phyloP scores from a whole-genome alignment of 164 flowering plant genomes.

The Annona squamosa region DNA sequence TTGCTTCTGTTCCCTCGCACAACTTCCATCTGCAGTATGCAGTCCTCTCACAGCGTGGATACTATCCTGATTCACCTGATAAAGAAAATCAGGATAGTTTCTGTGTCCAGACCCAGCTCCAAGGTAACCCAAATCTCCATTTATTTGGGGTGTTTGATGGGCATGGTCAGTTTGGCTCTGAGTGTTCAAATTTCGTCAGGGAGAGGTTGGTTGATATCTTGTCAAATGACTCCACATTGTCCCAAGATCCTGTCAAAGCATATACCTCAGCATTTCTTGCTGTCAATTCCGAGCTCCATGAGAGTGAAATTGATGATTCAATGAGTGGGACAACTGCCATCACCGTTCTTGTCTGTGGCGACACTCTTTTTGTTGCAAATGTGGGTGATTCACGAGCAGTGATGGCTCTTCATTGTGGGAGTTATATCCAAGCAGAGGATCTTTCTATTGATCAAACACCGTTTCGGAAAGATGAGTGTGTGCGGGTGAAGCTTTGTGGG shows the following conservation, averaged over 20 bases:
- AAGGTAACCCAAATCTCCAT: constrained; percentile 84
- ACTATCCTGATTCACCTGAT: constrained; percentile 81
- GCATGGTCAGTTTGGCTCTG: constrained; percentile 75
- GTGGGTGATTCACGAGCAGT: constrained; percentile 98
- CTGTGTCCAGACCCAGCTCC: constrained; percentile 59
- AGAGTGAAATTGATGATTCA: constrained; percentile 76
- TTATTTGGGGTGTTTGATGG: constrained; percentile 98
- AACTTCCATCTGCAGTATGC: constrained; percentile 58
- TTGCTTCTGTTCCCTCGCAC: constrained; percentile 59
- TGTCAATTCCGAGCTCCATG: constrained; percentile 58
- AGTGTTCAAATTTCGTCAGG: constrained; percentile 77
- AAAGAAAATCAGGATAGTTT: constrained; percentile 89
- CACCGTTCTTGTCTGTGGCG: constrained; percentile 69
- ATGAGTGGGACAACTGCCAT: constrained; percentile 98
- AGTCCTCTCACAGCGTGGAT: constrained; percentile 68
- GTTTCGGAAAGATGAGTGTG: constrained; percentile 77
- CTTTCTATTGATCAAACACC: constrained; percentile 90
- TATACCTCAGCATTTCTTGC: constrained; percentile 51
- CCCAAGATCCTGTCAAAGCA: constrained; percentile 72
- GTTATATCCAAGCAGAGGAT: constrained; percentile 49
- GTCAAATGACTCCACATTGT: constrained; percentile 40
- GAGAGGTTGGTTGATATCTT: constrained; percentile 64
- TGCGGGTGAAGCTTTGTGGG: constrained; percentile 83
- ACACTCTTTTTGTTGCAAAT: constrained; percentile 72
- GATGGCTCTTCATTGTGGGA: constrained; percentile 56